Evolutionary conservation across 2,329 filamentous ascomycete genomes (phyloP).

Genomic region (Claviceps purpurea): DNA sequence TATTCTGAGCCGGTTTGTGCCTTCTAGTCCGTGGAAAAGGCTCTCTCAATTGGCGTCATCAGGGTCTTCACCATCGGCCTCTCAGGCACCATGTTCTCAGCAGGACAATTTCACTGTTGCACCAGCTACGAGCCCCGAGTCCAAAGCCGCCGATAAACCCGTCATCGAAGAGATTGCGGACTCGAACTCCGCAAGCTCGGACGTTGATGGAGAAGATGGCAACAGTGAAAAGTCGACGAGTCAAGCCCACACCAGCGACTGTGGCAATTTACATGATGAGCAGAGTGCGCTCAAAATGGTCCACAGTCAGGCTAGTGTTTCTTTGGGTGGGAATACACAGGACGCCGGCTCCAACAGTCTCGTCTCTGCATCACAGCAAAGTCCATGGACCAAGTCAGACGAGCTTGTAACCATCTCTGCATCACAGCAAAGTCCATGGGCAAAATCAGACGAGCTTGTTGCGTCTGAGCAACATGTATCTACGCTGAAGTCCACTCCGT

Average conservation of each 20-base stretch:
- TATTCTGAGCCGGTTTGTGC: slow-evolving; percentile 13
- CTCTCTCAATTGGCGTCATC: slow-evolving; percentile 8
- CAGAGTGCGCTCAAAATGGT: neutral
- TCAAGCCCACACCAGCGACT: neutral
- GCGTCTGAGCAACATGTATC: neutral
- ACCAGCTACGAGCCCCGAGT: neutral
- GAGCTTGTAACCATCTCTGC: neutral
- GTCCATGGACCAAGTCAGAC: slow-evolving; percentile 6
- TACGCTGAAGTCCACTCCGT: neutral
- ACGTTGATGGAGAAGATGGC: neutral
- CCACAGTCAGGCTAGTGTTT: neutral
- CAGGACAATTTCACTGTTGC: neutral
- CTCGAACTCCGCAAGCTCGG: neutral
- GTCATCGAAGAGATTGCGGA: neutral
- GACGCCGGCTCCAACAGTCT: neutral
- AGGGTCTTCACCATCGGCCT: neutral
- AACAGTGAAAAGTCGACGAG: neutral
- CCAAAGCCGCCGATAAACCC: neutral
- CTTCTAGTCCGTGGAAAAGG: slow-evolving; percentile 13
- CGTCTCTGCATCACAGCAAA: slow-evolving; percentile 6
- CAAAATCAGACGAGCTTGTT: slow-evolving; percentile 2
- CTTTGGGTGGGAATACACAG: neutral
- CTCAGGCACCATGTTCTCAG: neutral
- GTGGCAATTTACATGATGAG: neutral
- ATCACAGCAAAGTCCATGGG: slow-evolving; percentile 9